Evolutionary conservation across 148 eudicot species (phyloP).

Genomic region (Cornus florida): DNA sequence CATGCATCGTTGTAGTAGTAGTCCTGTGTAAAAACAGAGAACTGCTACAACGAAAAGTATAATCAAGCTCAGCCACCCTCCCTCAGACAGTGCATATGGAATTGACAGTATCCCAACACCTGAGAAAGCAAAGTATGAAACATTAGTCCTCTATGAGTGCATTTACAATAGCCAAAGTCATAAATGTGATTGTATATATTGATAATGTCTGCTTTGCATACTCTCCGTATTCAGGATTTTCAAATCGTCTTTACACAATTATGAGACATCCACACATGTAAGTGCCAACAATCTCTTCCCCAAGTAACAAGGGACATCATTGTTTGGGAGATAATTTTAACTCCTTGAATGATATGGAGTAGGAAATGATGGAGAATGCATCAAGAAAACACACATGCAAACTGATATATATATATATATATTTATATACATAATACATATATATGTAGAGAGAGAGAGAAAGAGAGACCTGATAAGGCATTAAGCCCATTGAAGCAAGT

Average conservation of each 20-base stretch:
- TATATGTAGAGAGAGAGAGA: too few species aligned
- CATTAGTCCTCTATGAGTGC: background rate
- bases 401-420: background rate
- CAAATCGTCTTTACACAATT: too few species aligned
- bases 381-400: too few species aligned
- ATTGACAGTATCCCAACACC: slow-evolving; percentile 50
- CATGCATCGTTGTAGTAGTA: slow-evolving; percentile 41
- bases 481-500: slow-evolving; percentile 63
- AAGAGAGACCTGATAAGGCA: slow-evolving; percentile 40
- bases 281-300: too few species aligned
- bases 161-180: background rate
- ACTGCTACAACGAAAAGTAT: slow-evolving; percentile 29
- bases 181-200: too few species aligned
- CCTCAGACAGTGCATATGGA: slow-evolving; percentile 47
- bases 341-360: too few species aligned
- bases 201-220: too few species aligned
- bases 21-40: slow-evolving; percentile 42
- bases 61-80: slow-evolving; percentile 42
- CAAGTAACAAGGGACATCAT: too few species aligned
- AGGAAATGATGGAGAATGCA: too few species aligned
- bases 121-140: slow-evolving; percentile 2
- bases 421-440: too few species aligned
- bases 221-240: too few species aligned
- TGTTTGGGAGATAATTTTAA: background rate
- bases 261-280: too few species aligned